These are phyloP conservation scores for Avena atlantica DNA, from an alignment of 176 grass and related monocot species.

Conservation along the genomic window DNA sequence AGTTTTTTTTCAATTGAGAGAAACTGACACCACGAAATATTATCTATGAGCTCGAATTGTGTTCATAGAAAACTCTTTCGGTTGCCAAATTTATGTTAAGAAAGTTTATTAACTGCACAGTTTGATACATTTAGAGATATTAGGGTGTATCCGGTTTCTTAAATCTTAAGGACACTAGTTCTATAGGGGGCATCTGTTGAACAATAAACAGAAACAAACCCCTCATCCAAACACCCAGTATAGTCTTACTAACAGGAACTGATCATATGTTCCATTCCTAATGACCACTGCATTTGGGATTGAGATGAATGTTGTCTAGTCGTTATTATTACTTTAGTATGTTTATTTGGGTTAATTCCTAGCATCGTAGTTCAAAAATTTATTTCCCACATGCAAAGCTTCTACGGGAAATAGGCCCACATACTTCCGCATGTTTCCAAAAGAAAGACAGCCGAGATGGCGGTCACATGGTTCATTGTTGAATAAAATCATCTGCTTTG, in stretches of 20 bases:
- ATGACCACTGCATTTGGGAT: neutral
- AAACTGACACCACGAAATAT: neutral
- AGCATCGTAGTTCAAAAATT: neutral
- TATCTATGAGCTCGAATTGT: neutral
- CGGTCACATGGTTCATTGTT: no score
- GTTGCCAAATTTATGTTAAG: neutral
- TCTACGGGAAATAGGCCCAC: no score
- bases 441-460: no score
- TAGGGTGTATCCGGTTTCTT: neutral
- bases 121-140: neutral
- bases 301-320: no score
- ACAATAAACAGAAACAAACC: neutral
- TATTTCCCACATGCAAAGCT: no score
- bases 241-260: slow-evolving; percentile 9
- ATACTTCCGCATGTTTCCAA: no score
- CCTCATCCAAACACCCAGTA: slow-evolving; percentile 21
- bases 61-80: neutral
- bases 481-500: no score
- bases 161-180: slow-evolving; percentile 2
- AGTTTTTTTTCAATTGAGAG: neutral
- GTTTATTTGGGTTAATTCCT: neutral
- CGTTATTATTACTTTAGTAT: no score
- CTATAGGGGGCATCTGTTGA: neutral
- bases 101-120: neutral
- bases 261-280: slow-evolving; percentile 3